Evolutionary conservation across 306 rosid species (phyloP), one percentile per base, ranked within the genome.

Genomic region (Mimosa bimucronata): DNA sequence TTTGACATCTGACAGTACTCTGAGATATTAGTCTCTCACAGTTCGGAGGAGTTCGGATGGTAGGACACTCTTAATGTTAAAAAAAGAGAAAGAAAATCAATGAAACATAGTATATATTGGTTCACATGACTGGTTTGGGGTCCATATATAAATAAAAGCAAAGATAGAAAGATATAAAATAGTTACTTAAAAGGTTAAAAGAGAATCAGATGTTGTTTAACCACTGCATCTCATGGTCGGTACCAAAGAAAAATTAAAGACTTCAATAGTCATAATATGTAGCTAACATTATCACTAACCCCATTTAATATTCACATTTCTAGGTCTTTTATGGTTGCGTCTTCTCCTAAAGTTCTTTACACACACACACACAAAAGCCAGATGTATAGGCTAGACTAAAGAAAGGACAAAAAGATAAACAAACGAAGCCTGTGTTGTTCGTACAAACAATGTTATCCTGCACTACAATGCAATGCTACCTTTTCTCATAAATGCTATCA

Each of bases 161-260:
- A 34, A 34, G 5, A 2, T 34, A 34, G 19, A 0, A n/a, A 55
- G 21, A 8, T 8, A 26, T 12, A 11, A n/a, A n/a, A 10, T 21
- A 11, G 31, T 68, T 40, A 19, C 72, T 40, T 44, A 1, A 37
- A 66, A 53, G 5, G 13, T 64, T 64, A 68, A 41, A 25, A 15
- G 6, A 44, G 23, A 26, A 44, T 7, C 45, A 3, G 75, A 70
- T 10, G n/a, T 44, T 44, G 58, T 26, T 70, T 23, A 26, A 38
- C 75, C 41, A 70, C 58, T 70, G 58, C 58, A 25, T 29, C 60
- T 53, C 21, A 13, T 44, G 75, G 73, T 14, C 40, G 75, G 75
- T 28, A 25, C 75, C 75, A 44, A 70, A 29, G 41, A 50, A n/a
- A 2, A 19, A 7, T n/a, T n/a, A 18, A 40, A 23, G 52, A 5